Percentiles rank a stretch among this genome's conserved stretches.
These are phyloP conservation scores for Torulaspora gathmanii DNA, from an alignment of 805 yeast species.

Conservation along the genomic window DNA sequence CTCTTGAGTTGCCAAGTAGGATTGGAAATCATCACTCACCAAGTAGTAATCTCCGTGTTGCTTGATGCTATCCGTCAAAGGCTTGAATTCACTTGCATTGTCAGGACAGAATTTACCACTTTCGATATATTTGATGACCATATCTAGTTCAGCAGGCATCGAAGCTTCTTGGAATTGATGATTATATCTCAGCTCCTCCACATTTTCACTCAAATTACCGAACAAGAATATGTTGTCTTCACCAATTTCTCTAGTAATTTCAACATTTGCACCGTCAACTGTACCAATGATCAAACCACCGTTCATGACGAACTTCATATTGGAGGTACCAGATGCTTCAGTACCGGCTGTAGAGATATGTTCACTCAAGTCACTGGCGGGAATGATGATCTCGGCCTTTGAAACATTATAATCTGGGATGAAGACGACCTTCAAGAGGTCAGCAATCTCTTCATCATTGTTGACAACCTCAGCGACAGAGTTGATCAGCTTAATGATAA, in stretches of 20 bases:
- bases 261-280: conserved; percentile 95
- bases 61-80: conserved; percentile 64
- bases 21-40: conserved; percentile 84
- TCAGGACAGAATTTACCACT: conserved; percentile 67
- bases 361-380: conserved; percentile 86
- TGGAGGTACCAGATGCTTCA: conserved; percentile 93
- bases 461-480: conserved; percentile 77
- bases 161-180: conserved; percentile 55
- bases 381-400: conserved; percentile 85
- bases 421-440: conserved; percentile 77
- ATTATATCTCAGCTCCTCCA: conserved; percentile 74
- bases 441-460: conserved; percentile 67
- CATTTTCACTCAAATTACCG: conserved; percentile 86
- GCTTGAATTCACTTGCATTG: conserved; percentile 52
- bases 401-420: conserved; percentile 92
- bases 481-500: conserved; percentile 80
- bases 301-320: conserved; percentile 90
- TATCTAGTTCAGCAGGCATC: conserved; percentile 54
- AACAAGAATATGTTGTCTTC: conserved; percentile 89
- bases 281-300: conserved; percentile 95
- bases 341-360: conserved; percentile 97
- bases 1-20: conserved; percentile 76
- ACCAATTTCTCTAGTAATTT: conserved; percentile 88
- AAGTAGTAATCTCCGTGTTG: conserved; percentile 80
- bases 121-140: conserved; percentile 65